These are phyloP conservation scores for Urostyla sp. DNA, from an alignment of 73 alveolate genomes.

Conservation along the genomic window DNA sequence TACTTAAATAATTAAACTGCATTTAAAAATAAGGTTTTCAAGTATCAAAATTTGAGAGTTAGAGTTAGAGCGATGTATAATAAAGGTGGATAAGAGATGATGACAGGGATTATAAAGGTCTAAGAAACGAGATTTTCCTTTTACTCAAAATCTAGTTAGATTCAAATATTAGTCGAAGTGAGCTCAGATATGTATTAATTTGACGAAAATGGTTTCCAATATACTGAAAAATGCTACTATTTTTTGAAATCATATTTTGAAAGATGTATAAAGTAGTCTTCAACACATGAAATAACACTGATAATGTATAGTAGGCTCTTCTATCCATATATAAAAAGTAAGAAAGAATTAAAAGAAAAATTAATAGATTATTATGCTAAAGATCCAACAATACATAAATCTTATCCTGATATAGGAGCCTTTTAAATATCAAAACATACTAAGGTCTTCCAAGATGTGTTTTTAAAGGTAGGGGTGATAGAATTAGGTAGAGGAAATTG, in stretches of 20 bases:
- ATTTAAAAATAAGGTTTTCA: slow-evolving; percentile 22
- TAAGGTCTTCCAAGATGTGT: slow-evolving; percentile 64
- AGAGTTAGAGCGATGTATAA: slow-evolving; percentile 46
- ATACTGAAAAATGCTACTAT: slow-evolving; percentile 46
- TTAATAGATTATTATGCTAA: neutral
- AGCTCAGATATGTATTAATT: slow-evolving; percentile 64
- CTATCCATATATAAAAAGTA: slow-evolving; percentile 44
- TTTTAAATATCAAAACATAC: slow-evolving; percentile 28
- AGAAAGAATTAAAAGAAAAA: slow-evolving; percentile 8
- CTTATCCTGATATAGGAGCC: slow-evolving; percentile 11
- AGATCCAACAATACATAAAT: neutral
- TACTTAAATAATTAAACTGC: slow-evolving; percentile 7
- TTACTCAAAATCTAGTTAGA: slow-evolving; percentile 42
- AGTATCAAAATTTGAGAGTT: slow-evolving; percentile 25
- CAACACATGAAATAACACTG: slow-evolving; percentile 64
- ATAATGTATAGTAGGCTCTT: slow-evolving; percentile 51
- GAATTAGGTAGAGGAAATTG: slow-evolving; percentile 58
- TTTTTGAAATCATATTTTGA: slow-evolving; percentile 60
- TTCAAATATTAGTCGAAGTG: slow-evolving; percentile 50
- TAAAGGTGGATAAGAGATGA: slow-evolving; percentile 14
- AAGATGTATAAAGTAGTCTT: neutral
- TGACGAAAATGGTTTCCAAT: slow-evolving; percentile 56
- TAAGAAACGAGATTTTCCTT: slow-evolving; percentile 31
- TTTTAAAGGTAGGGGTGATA: slow-evolving; percentile 47
- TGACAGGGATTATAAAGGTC: slow-evolving; percentile 40